phyloP scores from a whole-genome alignment of 495 filamentous ascomycete genomes.

The Aspergillus wentii region DNA sequence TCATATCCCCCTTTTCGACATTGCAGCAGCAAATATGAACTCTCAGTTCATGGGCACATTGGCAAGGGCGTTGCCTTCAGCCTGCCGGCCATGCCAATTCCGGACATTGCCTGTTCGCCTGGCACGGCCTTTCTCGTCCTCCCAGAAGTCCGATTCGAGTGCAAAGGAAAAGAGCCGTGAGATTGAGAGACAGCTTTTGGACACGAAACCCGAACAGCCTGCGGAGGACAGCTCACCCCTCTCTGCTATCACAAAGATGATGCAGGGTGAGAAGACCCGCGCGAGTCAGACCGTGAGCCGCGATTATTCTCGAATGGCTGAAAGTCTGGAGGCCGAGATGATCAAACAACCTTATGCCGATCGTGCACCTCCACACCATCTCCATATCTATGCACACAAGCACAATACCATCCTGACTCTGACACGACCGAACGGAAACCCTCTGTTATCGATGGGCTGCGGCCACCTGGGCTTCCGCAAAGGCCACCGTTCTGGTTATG shows the following conservation, averaged over 20 bases:
- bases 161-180: slow-evolving; percentile 14
- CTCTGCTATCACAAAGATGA: slow-evolving; percentile 28
- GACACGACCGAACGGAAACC: slow-evolving; percentile 70
- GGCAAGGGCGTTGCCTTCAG: slow-evolving; percentile 28
- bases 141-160: slow-evolving; percentile 12
- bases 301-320: slow-evolving; percentile 28
- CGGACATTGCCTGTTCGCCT: slow-evolving; percentile 10
- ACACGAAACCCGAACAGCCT: slow-evolving; percentile 10
- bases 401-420: slow-evolving; percentile 94
- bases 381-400: slow-evolving; percentile 80
- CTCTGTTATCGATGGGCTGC: slow-evolving; percentile 67
- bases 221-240: slow-evolving; percentile 20
- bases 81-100: slow-evolving; percentile 27
- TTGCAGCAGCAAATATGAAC: slow-evolving; percentile 25
- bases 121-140: slow-evolving; percentile 25
- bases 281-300: slow-evolving; percentile 13
- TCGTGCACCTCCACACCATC: slow-evolving; percentile 59
- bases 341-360: slow-evolving; percentile 34
- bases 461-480: slow-evolving; percentile 89
- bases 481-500: slow-evolving; percentile 68
- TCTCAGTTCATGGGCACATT: slow-evolving; percentile 29
- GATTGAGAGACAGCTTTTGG: slow-evolving; percentile 29
- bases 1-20: slow-evolving; percentile 7
- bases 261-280: slow-evolving; percentile 19
- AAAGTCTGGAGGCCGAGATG: slow-evolving; percentile 35